A percentile compares a stretch with the other conserved stretches of the same genome.
phyloP scores from a whole-genome alignment of 2,329 filamentous ascomycete genomes.

The Catunica adiposa region DNA sequence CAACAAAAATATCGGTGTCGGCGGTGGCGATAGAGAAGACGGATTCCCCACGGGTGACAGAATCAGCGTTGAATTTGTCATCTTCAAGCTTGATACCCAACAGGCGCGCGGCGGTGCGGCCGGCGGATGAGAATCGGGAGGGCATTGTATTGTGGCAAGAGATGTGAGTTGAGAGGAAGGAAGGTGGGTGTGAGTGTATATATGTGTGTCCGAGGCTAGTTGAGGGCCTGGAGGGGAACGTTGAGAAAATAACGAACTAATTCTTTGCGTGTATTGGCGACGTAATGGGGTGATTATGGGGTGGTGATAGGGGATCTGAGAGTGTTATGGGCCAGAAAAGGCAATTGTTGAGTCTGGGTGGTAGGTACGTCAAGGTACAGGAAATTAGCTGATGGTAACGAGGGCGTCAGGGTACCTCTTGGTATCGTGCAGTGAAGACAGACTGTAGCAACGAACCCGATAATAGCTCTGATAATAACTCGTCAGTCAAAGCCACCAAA shows the following conservation, averaged over 20 bases:
- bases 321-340: too few relatives aligned
- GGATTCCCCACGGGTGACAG: conserved; percentile 62
- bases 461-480: too few relatives aligned
- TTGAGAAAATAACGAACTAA: not conserved
- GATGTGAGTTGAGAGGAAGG: not conserved
- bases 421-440: too few relatives aligned
- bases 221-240: not conserved
- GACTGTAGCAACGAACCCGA: too few relatives aligned
- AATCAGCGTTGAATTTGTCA: conserved; percentile 31
- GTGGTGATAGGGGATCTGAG: not conserved
- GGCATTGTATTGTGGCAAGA: not conserved
- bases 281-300: not conserved
- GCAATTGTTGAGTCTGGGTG: too few relatives aligned
- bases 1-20: conserved; percentile 54
- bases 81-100: conserved; percentile 68
- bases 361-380: too few relatives aligned
- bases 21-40: conserved; percentile 56
- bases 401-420: too few relatives aligned
- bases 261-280: not conserved
- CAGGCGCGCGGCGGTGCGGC: conserved; percentile 58
- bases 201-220: not conserved
- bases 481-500: too few relatives aligned
- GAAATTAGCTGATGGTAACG: too few relatives aligned
- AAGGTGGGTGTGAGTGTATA: not conserved
- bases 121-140: conserved; percentile 23